A percentile compares a stretch with the other conserved stretches of the same genome.
Evolutionary conservation across 2,329 filamentous ascomycete genomes (phyloP).

Genomic region (Tolypocladium album): DNA sequence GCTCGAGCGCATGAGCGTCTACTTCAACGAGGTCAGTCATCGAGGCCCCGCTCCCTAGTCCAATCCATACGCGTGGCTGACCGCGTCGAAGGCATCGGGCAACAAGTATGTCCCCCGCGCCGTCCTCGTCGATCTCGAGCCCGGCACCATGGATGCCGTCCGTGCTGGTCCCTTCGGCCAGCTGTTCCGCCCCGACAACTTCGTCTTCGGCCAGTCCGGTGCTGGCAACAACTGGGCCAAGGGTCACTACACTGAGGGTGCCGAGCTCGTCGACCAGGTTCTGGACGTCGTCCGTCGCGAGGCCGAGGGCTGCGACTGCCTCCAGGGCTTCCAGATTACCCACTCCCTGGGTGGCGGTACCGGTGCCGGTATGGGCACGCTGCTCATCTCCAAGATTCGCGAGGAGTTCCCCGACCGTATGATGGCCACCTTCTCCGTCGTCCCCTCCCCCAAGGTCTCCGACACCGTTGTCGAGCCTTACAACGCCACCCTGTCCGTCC

Average conservation of each 20-base stretch:
- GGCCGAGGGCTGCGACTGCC: constrained; percentile 97
- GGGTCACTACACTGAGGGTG: constrained; percentile 99
- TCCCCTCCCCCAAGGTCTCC: constrained; percentile 98
- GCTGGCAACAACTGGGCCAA: constrained; percentile 99
- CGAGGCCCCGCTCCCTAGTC: neutral
- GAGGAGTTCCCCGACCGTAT: constrained; percentile 99
- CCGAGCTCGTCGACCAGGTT: constrained; percentile 95
- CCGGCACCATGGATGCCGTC: constrained; percentile 99
- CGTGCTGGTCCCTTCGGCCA: constrained; percentile 95
- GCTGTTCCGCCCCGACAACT: constrained; percentile 99
- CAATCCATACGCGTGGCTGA: neutral
- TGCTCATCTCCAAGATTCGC: constrained; percentile 99
- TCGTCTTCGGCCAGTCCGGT: constrained; percentile 98
- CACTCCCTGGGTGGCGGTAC: constrained; percentile 99
- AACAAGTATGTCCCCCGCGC: constrained; percentile 99
- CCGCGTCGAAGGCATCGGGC: constrained; percentile 58
- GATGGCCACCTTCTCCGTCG: constrained; percentile 99
- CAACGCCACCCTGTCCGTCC: constrained; percentile 97
- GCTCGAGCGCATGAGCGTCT: constrained; percentile 99
- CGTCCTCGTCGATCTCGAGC: constrained; percentile 98
- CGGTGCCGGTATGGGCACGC: constrained; percentile 99
- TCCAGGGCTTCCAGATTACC: constrained; percentile 99
- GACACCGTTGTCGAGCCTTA: constrained; percentile 99
- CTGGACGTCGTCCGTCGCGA: constrained; percentile 97
- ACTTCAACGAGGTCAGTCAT: constrained; percentile 68